Evolutionary conservation across 129 eudicot species (phyloP).

Genomic region (Apium graveolens): DNA sequence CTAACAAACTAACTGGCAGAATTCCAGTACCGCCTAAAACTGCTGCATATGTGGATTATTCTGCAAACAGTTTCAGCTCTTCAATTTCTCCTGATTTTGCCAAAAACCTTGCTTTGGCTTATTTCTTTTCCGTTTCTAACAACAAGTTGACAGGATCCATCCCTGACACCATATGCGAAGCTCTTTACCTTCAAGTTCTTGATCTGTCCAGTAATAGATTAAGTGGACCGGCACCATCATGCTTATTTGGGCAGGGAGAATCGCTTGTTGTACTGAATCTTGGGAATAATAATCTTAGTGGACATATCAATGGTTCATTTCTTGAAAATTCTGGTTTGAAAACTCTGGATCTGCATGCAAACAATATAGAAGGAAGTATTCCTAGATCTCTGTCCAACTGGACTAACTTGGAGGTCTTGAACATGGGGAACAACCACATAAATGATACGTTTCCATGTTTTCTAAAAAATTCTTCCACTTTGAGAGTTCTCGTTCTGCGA

Average conservation of each 20-base stretch:
- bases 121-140: constrained; percentile 45
- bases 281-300: neutral
- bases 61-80: constrained; percentile 44
- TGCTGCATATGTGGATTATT: constrained; percentile 45
- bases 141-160: constrained; percentile 42
- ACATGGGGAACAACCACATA: constrained; percentile 41
- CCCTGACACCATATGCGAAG: constrained; percentile 43
- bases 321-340: constrained; percentile 28
- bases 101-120: constrained; percentile 1
- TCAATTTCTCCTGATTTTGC: constrained; percentile 33
- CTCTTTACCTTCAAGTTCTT: constrained; percentile 36
- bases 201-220: constrained; percentile 37
- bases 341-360: constrained; percentile 42
- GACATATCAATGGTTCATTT: constrained; percentile 13
- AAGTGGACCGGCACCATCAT: constrained; percentile 35
- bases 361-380: constrained; percentile 35
- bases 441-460: constrained; percentile 45
- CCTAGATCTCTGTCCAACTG: constrained; percentile 44
- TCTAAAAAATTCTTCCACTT: constrained; percentile 28
- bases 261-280: neutral
- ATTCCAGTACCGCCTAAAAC: constrained; percentile 33
- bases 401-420: constrained; percentile 37
- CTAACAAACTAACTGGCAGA: constrained; percentile 36
- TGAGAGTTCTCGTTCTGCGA: constrained; percentile 58
- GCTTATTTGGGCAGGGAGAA: constrained; percentile 23